These are phyloP conservation scores for Juncus effusus DNA, from an alignment of 176 grass and related monocot genomes.

Conservation along the genomic window DNA sequence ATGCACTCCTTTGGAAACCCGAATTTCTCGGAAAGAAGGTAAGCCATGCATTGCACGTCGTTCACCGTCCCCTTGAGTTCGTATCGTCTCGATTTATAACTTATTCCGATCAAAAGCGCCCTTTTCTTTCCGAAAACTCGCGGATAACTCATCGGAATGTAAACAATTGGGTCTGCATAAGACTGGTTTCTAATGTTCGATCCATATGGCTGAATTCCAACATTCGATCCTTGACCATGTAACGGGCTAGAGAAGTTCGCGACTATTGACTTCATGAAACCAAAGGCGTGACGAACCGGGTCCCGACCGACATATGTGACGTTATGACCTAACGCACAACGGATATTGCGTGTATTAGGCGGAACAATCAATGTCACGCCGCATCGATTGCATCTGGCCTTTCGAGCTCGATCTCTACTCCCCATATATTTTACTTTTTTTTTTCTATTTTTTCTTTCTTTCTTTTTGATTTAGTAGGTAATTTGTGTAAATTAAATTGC, in stretches of 20 bases:
- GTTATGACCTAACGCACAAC: slow-evolving; percentile 50
- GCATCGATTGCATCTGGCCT: slow-evolving; percentile 44
- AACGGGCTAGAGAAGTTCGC: not conserved
- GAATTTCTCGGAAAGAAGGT: slow-evolving; percentile 51
- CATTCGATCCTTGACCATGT: slow-evolving; percentile 8
- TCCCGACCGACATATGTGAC: slow-evolving; percentile 42
- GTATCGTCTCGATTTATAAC: slow-evolving; percentile 49
- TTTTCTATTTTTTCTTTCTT: not conserved
- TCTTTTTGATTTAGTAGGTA: not conserved
- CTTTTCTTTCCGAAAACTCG: slow-evolving; percentile 46
- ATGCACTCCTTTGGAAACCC: slow-evolving; percentile 46
- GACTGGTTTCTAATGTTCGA: too few species aligned
- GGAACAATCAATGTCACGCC: slow-evolving; percentile 33
- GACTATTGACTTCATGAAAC: slow-evolving; percentile 45
- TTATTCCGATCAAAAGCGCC: slow-evolving; percentile 75
- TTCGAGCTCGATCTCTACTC: slow-evolving; percentile 11
- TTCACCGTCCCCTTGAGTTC: slow-evolving; percentile 79
- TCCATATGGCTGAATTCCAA: not conserved
- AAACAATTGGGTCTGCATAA: not conserved
- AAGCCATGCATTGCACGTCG: slow-evolving; percentile 63
- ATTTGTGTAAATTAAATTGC: not conserved
- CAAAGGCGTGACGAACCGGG: slow-evolving; percentile 36
- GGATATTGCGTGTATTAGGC: slow-evolving; percentile 32
- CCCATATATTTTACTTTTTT: slow-evolving; percentile 36
- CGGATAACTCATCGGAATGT: slow-evolving; percentile 34